phyloP scores from a whole-genome alignment of 805 yeast species.

The Priceomyces haplophilus region DNA sequence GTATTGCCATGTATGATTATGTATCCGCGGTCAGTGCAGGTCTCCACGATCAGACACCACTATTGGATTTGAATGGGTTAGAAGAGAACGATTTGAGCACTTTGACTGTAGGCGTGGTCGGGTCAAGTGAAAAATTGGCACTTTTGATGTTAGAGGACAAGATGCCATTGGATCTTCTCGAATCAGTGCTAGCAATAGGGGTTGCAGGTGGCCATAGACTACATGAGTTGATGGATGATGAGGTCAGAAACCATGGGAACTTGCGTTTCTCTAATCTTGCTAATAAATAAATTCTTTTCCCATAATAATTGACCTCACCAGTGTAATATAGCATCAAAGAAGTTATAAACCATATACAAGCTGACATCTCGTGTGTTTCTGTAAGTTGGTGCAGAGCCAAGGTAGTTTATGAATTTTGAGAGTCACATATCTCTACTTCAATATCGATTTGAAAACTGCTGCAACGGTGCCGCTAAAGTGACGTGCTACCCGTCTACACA shows the following conservation, averaged over 20 bases:
- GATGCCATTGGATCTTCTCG: conserved; percentile 78
- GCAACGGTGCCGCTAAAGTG: too few species aligned
- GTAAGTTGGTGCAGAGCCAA: too few species aligned
- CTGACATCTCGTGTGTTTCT: too few species aligned
- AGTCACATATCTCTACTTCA: too few species aligned
- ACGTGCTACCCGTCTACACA: too few species aligned
- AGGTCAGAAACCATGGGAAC: conserved; percentile 74
- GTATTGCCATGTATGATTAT: conserved; percentile 90
- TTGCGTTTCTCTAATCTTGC: conserved; percentile 20
- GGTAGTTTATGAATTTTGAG: too few species aligned
- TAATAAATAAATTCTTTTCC: conserved; percentile 2
- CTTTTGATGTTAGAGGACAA: conserved; percentile 76
- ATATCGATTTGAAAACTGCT: too few species aligned
- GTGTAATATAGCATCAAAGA: background rate
- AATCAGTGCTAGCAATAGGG: conserved; percentile 72
- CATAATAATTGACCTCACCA: background rate
- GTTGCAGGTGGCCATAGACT: conserved; percentile 83
- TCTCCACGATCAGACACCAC: conserved; percentile 66
- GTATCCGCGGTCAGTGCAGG: conserved; percentile 81
- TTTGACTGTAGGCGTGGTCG: conserved; percentile 80
- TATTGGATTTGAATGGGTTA: conserved; percentile 75
- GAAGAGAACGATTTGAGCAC: conserved; percentile 84
- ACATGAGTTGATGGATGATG: conserved; percentile 80
- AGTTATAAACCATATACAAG: background rate
- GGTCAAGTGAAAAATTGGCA: conserved; percentile 75